These are phyloP conservation scores for Hypoxylon sp. DNA, from an alignment of 2,329 filamentous ascomycete species.

Conservation along the genomic window DNA sequence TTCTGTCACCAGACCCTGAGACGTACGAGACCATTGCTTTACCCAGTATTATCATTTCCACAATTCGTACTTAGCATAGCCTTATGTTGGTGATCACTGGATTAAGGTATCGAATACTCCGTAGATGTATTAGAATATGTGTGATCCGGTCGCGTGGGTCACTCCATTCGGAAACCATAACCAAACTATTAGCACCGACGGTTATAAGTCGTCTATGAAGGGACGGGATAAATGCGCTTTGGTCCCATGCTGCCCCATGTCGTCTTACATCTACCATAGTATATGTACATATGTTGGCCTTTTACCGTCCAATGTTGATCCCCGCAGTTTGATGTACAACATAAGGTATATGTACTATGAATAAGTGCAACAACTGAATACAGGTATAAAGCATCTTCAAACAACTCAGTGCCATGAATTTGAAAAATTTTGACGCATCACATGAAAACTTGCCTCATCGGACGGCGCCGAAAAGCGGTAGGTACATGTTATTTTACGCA, in stretches of 20 bases:
- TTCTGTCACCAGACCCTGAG: not conserved
- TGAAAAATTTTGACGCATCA: conserved; percentile 28
- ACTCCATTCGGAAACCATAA: conserved; percentile 35
- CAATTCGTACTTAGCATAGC: conserved; percentile 2
- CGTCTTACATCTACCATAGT: conserved; percentile 20
- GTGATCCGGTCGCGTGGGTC: conserved; percentile 40
- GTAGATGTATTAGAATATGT: conserved; percentile 12
- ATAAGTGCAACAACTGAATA: conserved; percentile 11
- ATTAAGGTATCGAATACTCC: not conserved
- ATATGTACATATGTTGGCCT: conserved; percentile 5
- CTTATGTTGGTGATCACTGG: conserved; percentile 12
- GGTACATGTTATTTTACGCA: conserved; percentile 9
- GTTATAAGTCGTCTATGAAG: conserved; percentile 30
- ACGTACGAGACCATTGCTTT: conserved; percentile 7
- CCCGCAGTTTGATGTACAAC: conserved; percentile 29
- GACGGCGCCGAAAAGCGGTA: conserved; percentile 27
- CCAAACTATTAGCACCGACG: conserved; percentile 29
- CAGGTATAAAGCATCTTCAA: conserved; percentile 21
- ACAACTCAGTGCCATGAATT: not conserved
- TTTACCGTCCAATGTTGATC: conserved; percentile 22
- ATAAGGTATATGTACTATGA: not conserved
- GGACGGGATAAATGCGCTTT: conserved; percentile 40
- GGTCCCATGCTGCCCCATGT: conserved; percentile 34
- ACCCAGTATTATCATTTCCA: conserved; percentile 16
- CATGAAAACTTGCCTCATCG: conserved; percentile 28